A percentile compares a stretch with the other conserved stretches of the same genome.
phyloP scores from a whole-genome alignment of 2,329 filamentous ascomycete species.

The Monosporascus cannonballus region DNA sequence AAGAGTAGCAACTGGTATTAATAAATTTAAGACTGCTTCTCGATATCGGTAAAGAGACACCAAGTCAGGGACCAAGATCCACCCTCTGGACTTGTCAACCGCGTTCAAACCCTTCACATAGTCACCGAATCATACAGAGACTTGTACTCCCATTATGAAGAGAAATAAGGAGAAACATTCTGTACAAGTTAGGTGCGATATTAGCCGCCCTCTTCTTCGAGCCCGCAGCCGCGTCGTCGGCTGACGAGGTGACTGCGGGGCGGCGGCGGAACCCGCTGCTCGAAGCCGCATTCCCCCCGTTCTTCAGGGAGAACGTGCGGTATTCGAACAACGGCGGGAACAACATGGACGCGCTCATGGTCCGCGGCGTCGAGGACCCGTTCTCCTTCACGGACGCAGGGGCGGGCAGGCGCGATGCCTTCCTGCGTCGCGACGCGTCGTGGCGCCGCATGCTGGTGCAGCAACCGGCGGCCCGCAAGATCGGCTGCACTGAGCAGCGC shows the following conservation, averaged over 20 bases:
- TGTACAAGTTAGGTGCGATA: no score
- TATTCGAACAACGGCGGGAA: neutral
- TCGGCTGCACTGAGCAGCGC: neutral
- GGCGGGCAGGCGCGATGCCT: neutral
- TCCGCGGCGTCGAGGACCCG: neutral
- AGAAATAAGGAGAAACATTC: no score
- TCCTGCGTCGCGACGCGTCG: neutral
- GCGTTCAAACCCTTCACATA: no score
- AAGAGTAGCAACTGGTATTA: no score
- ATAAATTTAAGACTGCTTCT: no score
- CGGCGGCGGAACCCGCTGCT: neutral
- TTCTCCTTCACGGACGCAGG: neutral
- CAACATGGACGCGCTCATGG: neutral
- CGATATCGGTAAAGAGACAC: no score
- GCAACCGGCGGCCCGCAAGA: neutral
- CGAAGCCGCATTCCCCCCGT: neutral
- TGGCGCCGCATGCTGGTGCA: constrained; percentile 2
- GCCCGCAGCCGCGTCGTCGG: neutral
- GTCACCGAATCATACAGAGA: no score
- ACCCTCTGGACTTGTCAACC: no score
- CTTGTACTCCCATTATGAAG: no score
- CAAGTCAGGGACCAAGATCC: no score
- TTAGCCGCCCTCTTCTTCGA: constrained; percentile 1
- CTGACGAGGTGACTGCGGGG: neutral
- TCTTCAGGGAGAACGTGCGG: neutral